Evolutionary conservation across 148 eudicot species (phyloP).

Genomic region (Rhododendron vialii): DNA sequence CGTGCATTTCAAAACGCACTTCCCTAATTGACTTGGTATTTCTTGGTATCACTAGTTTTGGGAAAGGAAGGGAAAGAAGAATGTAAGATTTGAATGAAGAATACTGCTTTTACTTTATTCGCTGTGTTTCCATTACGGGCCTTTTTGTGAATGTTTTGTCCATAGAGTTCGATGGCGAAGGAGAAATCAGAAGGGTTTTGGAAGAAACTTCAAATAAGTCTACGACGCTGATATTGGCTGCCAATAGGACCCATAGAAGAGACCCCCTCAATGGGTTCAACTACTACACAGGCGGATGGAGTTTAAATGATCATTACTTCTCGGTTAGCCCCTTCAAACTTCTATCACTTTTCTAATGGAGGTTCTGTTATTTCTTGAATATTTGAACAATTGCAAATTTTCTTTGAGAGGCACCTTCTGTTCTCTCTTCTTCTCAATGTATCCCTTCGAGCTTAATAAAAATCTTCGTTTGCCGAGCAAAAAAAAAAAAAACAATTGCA

Average conservation of each 20-base stretch:
- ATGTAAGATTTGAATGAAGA: neutral
- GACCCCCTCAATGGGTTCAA: constrained; percentile 41
- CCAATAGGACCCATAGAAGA: constrained; percentile 39
- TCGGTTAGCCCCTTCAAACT: constrained; percentile 31
- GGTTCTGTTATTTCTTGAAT: neutral
- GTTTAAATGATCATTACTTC: constrained; percentile 33
- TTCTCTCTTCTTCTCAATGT: too few species aligned
- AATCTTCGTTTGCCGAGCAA: too few species aligned
- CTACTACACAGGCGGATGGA: constrained; percentile 51
- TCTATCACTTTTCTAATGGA: neutral
- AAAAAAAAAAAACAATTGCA: too few species aligned
- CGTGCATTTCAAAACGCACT: neutral
- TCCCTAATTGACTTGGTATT: neutral
- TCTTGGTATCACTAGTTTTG: neutral
- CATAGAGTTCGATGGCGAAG: neutral
- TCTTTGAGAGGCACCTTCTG: too few species aligned
- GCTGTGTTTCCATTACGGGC: neutral
- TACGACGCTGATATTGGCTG: constrained; percentile 17
- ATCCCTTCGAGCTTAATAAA: too few species aligned
- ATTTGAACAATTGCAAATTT: neutral
- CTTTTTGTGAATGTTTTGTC: neutral
- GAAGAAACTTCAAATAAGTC: constrained; percentile 10
- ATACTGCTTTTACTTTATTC: neutral
- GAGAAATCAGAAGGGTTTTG: constrained; percentile 8
- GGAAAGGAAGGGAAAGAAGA: too few species aligned